Conservation (phyloP, 306 rosid genomes). For the Quercus engelmannii region DNA sequence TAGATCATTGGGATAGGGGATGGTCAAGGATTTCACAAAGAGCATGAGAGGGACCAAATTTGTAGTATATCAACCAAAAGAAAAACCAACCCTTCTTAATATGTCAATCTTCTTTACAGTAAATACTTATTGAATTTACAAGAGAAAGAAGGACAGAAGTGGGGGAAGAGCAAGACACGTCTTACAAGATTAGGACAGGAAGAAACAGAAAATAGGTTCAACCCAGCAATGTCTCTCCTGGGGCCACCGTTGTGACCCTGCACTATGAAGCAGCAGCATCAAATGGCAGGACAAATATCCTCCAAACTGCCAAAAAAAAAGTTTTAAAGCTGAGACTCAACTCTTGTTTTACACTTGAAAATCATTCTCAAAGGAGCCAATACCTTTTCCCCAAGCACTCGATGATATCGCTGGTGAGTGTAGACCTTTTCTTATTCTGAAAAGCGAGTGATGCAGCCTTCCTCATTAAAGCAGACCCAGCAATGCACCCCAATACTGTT, state of each 20-base stretch:
- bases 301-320: conserved; percentile 55
- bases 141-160: neutral
- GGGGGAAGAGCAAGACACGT: neutral
- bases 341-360: neutral
- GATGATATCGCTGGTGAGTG: conserved; percentile 83
- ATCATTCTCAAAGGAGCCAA: neutral
- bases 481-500: conserved; percentile 72
- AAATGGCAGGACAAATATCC: conserved; percentile 61
- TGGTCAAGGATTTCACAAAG: too few relatives aligned
- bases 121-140: neutral
- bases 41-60: neutral
- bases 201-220: neutral
- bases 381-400: conserved; percentile 88
- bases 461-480: conserved; percentile 78
- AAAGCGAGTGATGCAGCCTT: conserved; percentile 89
- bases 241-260: too few relatives aligned
- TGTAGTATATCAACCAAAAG: neutral
- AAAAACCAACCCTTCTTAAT: neutral
- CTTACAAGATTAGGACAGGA: neutral
- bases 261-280: conserved; percentile 12
- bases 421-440: conserved; percentile 75
- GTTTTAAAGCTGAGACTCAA: neutral
- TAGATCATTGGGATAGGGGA: too few relatives aligned
- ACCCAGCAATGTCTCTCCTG: neutral
- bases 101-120: neutral